Conservation (phyloP, 106 monocot genomes). For the Agapanthus africanus region DNA sequence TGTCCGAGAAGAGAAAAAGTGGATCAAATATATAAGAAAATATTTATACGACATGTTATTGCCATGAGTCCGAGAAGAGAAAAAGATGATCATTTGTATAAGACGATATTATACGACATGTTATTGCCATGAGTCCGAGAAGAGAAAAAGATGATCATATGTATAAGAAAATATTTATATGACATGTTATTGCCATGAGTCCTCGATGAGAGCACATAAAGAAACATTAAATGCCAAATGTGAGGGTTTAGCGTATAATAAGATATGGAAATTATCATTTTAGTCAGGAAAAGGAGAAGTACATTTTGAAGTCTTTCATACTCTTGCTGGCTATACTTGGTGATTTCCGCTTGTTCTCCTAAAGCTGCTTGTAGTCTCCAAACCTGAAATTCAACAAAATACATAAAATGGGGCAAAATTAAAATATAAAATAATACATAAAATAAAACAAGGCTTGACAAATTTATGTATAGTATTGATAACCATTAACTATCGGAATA, state of each 20-base stretch:
- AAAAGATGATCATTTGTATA: too few species aligned
- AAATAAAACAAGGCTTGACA: too few species aligned
- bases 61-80: background rate
- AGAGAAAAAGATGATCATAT: too few species aligned
- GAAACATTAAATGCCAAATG: background rate
- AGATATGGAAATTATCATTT: background rate
- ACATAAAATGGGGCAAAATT: background rate
- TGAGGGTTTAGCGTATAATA: background rate
- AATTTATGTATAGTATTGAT: too few species aligned
- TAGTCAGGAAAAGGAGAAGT: slow-evolving; percentile 18
- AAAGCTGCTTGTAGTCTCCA: slow-evolving; percentile 97
- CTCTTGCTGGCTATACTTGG: slow-evolving; percentile 87
- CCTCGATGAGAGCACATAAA: background rate
- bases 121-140: too few species aligned
- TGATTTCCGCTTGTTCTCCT: slow-evolving; percentile 93
- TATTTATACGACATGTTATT: background rate
- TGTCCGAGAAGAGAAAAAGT: too few species aligned
- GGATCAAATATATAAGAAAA: too few species aligned
- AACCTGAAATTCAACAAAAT: slow-evolving; percentile 36
- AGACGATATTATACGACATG: too few species aligned
- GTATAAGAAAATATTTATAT: background rate
- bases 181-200: background rate
- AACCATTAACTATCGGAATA: too few species aligned
- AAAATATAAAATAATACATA: slow-evolving; percentile 3
- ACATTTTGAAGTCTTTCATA: slow-evolving; percentile 97